These are phyloP conservation scores for Graphiopsis chlorocephala DNA, from an alignment of 2,329 filamentous ascomycete genomes.

Conservation along the genomic window DNA sequence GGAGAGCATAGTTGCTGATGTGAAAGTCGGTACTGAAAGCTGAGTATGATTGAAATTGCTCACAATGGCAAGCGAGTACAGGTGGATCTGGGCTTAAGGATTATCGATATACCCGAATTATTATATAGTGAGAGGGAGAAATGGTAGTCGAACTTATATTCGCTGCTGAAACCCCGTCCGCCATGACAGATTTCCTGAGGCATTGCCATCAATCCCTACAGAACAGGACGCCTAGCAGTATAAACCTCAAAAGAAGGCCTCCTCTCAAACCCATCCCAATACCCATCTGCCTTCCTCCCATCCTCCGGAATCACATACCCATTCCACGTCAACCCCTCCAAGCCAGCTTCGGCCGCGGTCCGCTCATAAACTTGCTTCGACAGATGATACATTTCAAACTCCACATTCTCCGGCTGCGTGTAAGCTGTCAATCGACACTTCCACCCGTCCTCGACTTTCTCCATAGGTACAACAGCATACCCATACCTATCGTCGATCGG, in stretches of 20 bases:
- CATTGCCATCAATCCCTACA: too few species aligned
- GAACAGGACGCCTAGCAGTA: not conserved
- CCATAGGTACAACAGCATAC: not conserved
- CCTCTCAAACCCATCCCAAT: not conserved
- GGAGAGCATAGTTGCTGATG: slow-evolving; percentile 72
- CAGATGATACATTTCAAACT: not conserved
- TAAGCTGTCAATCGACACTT: not conserved
- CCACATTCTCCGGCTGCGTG: not conserved
- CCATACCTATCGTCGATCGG: not conserved
- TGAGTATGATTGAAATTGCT: not conserved
- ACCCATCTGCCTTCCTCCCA: not conserved
- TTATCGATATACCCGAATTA: slow-evolving; percentile 3
- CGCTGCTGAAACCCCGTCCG: not conserved
- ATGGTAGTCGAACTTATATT: not conserved
- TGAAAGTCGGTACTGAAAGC: slow-evolving; percentile 61
- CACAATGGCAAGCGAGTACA: not conserved
- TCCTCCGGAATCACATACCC: not conserved
- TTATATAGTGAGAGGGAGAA: not conserved
- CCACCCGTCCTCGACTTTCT: not conserved
- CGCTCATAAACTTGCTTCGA: not conserved
- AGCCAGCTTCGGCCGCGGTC: not conserved
- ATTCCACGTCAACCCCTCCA: not conserved
- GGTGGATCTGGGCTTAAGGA: not conserved
- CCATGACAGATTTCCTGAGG: too few species aligned
- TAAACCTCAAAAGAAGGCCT: not conserved